Evolutionary conservation across 2,329 filamentous ascomycete genomes (phyloP).

Genomic region (Eutypa lata): DNA sequence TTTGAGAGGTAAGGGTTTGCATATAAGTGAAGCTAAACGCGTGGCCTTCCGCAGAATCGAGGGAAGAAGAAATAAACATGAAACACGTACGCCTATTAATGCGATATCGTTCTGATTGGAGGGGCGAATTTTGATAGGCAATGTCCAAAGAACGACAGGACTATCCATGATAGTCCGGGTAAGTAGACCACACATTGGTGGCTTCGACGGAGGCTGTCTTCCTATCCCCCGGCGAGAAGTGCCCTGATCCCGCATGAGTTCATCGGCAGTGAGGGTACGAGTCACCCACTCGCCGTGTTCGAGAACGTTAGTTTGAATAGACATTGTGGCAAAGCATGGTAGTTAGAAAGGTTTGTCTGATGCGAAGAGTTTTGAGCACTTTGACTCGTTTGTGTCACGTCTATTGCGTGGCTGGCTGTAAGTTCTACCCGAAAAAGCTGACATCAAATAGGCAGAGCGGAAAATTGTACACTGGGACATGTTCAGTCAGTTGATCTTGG

Average conservation of each 20-base stretch:
- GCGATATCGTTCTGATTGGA: constrained; percentile 74
- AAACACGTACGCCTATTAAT: constrained; percentile 68
- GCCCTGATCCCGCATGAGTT: constrained; percentile 28
- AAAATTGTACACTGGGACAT: background rate
- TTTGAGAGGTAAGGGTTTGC: background rate
- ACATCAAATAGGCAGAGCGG: background rate
- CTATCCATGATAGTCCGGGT: constrained; percentile 76
- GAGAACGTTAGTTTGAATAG: constrained; percentile 53
- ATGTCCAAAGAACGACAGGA: constrained; percentile 70
- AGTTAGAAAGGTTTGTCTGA: background rate
- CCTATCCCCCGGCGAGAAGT: constrained; percentile 31
- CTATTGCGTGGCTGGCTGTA: background rate
- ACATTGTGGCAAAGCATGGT: constrained; percentile 30
- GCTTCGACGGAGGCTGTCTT: constrained; percentile 26
- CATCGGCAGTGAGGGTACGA: constrained; percentile 43
- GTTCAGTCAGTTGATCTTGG: background rate
- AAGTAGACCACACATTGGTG: constrained; percentile 66
- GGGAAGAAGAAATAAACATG: background rate
- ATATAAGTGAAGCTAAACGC: too few species aligned
- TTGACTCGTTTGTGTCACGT: background rate
- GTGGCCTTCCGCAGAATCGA: background rate
- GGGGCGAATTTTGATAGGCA: constrained; percentile 75
- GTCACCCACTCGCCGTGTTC: constrained; percentile 56
- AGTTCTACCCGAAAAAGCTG: background rate
- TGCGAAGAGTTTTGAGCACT: background rate